phyloP scores from a whole-genome alignment of 2,329 filamentous ascomycete species.

The Exutisphaerella laricina region DNA sequence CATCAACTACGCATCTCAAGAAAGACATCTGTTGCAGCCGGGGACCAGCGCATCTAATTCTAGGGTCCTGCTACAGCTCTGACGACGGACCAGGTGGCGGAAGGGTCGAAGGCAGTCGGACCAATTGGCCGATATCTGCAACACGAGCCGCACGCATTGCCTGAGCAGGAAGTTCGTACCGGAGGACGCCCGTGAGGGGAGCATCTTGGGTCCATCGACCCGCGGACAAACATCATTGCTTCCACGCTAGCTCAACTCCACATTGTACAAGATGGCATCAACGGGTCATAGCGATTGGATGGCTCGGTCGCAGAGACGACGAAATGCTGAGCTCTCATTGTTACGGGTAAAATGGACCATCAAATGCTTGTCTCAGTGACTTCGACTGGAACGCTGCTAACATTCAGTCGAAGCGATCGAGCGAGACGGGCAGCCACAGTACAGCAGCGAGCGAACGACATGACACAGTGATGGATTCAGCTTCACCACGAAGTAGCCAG shows the following conservation, averaged over 20 bases:
- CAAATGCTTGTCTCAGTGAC: too few species aligned
- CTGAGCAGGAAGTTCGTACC: too few species aligned
- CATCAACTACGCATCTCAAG: too few species aligned
- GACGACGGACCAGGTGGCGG: too few species aligned
- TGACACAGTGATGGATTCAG: slow-evolving; percentile 10
- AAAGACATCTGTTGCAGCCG: too few species aligned
- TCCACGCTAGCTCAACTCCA: too few species aligned
- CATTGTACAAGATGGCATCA: slow-evolving; percentile 15
- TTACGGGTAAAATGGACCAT: slow-evolving; percentile 15
- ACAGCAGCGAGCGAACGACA: slow-evolving; percentile 8
- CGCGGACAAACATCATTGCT: neutral
- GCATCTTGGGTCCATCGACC: neutral
- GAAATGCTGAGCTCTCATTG: slow-evolving; percentile 15
- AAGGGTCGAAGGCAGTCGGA: too few species aligned
- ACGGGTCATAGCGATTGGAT: slow-evolving; percentile 13
- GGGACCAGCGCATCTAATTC: too few species aligned
- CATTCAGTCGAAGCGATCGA: slow-evolving; percentile 7
- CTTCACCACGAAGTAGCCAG: slow-evolving; percentile 14
- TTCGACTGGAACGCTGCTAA: too few species aligned
- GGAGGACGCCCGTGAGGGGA: neutral
- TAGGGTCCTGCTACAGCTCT: too few species aligned
- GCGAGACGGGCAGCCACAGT: slow-evolving; percentile 13
- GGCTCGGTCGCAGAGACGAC: slow-evolving; percentile 13
- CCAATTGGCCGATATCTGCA: too few species aligned
- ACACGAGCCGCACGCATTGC: too few species aligned